Base-by-base conservation (phyloP, 495 filamentous ascomycete species). In the Aspergillus sclerotioniger region DNA sequence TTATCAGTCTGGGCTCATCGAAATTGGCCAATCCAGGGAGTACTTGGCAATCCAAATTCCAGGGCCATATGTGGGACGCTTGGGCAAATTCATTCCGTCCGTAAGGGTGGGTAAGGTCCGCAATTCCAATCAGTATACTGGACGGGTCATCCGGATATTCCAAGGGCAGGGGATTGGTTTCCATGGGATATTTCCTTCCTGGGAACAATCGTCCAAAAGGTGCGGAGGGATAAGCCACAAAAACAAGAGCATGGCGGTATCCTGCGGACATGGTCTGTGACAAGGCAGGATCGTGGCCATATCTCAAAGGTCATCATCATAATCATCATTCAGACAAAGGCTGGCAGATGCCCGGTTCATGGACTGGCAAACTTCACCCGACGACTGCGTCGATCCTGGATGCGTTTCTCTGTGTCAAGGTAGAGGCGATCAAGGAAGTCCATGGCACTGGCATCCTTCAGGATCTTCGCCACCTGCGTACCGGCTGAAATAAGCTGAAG, bases 401-500 rank as follows among this genome's bases (percentile, higher is more conserved):
- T 91, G 67, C 84, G 76, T 63, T 81, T 82, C 74, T 92, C 90
- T 33, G 89, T 93, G 54, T 80, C 71, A 63, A 80, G 66, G 70
- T 87, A 87, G 61, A 95, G 80, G 71, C 76, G 75, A 67, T 93
- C 90, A 65, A 93, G 73, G 68, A 84, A 88, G 58, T 87, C 82
- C 90, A 93, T 92, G 43, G 90, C 89, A 60, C 77, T 77, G 47
- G 87, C 85, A 75, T 95, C 90, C 72, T 87, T 90, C 33, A 95
- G 76, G 54, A 93, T 90, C 67, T 90, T 92, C 41, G 90, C 87
- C 60, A 95, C 90, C 71, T 95, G 90, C 51, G 88, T 88, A 21
- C 90, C 90, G 35, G 90, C 90, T 49, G 87, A 90, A 55, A 95
- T 89, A 25, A 93, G 79, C 74, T 95, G 90, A 35, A 95, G 79